These are phyloP conservation scores for Cyathus pygmaeus DNA, from an alignment of 1,284 basidiomycete species.

Conservation along the genomic window DNA sequence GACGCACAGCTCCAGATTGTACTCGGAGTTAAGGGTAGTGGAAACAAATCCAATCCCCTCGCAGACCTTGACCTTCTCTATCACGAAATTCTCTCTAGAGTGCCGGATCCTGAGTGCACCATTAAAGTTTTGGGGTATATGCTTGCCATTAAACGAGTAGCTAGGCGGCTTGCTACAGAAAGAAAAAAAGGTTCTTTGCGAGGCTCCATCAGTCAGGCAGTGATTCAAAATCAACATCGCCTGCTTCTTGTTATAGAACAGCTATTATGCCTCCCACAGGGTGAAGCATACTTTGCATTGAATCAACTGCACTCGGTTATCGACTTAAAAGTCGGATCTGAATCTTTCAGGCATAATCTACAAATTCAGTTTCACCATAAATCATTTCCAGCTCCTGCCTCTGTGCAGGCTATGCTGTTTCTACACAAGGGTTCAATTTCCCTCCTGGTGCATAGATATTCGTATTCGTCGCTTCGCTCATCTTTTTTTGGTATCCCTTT, in stretches of 20 bases:
- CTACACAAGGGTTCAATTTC: no score
- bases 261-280: not conserved
- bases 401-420: no score
- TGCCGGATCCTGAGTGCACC: not conserved
- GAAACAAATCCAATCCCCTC: no score
- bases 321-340: not conserved
- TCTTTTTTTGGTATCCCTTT: no score
- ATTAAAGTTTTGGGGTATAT: not conserved
- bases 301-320: not conserved
- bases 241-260: not conserved
- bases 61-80: no score
- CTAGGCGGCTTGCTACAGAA: not conserved
- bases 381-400: no score
- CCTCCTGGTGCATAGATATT: no score
- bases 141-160: not conserved
- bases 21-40: no score
- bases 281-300: not conserved
- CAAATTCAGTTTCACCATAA: not conserved
- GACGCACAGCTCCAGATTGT: no score
- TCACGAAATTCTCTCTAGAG: constrained; percentile 7
- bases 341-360: not conserved
- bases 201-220: not conserved
- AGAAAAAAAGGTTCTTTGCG: no score
- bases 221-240: not conserved
- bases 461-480: no score